These are phyloP conservation scores for Epichloe brachyelytri DNA, from an alignment of 2,329 filamentous ascomycete genomes.

Conservation along the genomic window DNA sequence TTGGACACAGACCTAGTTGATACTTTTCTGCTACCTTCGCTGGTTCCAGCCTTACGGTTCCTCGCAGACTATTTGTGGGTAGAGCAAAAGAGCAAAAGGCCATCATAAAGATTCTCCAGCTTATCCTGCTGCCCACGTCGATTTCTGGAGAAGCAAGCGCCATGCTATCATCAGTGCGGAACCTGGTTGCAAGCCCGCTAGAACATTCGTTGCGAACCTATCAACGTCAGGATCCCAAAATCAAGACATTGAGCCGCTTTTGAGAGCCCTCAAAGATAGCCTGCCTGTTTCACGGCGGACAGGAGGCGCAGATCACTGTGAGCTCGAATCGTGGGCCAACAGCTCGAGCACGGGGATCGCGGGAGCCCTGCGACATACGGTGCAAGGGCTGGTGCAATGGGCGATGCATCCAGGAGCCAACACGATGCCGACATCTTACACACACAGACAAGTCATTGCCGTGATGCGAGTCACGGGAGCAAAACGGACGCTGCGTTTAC, in stretches of 20 bases:
- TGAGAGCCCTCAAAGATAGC: conserved; percentile 50
- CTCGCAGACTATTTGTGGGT: conserved; percentile 58
- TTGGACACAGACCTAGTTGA: conserved; percentile 55
- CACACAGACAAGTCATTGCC: conserved; percentile 55
- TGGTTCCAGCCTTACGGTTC: conserved; percentile 62
- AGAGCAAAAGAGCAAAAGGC: conserved; percentile 52
- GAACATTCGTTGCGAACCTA: conserved; percentile 55
- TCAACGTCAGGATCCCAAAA: conserved; percentile 54
- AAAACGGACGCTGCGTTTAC: conserved; percentile 42
- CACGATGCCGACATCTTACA: conserved; percentile 51
- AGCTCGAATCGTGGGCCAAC: conserved; percentile 55
- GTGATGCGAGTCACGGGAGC: conserved; percentile 50
- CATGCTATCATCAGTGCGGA: conserved; percentile 60
- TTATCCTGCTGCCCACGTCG: conserved; percentile 57
- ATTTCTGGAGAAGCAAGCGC: conserved; percentile 58
- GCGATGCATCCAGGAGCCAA: conserved; percentile 42
- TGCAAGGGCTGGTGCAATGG: conserved; percentile 56
- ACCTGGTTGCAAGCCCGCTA: conserved; percentile 55
- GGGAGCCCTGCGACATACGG: conserved; percentile 43
- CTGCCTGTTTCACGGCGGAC: conserved; percentile 47
- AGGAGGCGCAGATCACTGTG: conserved; percentile 47
- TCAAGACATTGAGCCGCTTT: conserved; percentile 56
- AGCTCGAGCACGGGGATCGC: conserved; percentile 42
- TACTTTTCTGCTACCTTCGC: conserved; percentile 65
- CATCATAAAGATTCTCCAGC: conserved; percentile 57